Evolutionary conservation across 2,329 filamentous ascomycete species (phyloP).

Genomic region (Dactylellina sp.): DNA sequence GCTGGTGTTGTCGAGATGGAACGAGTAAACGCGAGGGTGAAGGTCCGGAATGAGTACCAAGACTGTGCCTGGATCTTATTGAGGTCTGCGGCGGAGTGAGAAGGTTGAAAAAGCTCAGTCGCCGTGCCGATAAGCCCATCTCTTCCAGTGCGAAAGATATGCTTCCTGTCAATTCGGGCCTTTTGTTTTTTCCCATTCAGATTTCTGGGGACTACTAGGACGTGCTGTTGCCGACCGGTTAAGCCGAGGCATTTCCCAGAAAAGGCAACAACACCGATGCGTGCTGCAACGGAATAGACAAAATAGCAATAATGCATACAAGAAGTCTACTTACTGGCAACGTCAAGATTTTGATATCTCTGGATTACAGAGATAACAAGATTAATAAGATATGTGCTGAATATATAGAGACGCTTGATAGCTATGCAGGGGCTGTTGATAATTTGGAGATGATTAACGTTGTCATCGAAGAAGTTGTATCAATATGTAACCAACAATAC

Average conservation of each 20-base stretch:
- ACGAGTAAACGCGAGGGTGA: neutral
- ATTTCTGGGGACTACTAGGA: neutral
- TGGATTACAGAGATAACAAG: neutral
- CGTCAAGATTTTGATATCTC: neutral
- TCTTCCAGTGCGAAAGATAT: no score
- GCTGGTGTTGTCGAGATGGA: neutral
- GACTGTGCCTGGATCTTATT: no score
- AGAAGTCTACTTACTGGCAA: neutral
- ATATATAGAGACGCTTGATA: neutral
- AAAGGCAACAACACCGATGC: constrained; percentile 18
- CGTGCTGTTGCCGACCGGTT: constrained; percentile 30
- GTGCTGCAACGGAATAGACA: no score
- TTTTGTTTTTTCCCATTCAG: neutral
- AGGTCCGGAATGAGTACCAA: neutral
- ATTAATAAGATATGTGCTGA: neutral
- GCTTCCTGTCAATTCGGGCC: neutral
- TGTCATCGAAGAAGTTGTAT: neutral
- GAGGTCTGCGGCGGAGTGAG: no score
- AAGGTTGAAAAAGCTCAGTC: constrained; percentile 4
- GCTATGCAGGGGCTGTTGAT: neutral
- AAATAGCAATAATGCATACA: neutral
- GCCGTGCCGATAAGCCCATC: constrained; percentile 15
- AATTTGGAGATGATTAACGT: neutral
- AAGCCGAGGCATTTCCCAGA: constrained; percentile 50
- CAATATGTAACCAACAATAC: no score